Evolutionary conservation across 805 yeast genomes (phyloP), one percentile per base, ranked within the genome.

Genomic region (Cyberlindnera galapagoensis): DNA sequence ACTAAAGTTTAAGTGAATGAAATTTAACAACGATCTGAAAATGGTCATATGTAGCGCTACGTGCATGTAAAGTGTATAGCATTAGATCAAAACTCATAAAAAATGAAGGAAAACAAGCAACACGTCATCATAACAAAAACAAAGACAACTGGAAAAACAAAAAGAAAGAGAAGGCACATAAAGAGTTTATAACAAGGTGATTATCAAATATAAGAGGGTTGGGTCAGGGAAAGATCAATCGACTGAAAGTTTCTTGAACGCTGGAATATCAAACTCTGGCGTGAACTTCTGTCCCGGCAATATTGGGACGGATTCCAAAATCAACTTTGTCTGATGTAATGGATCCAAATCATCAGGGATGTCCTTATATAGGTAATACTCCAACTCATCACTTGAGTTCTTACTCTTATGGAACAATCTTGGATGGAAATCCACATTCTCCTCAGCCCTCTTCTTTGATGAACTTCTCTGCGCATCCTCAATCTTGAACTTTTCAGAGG

Each of bases 401-500:
- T 64, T 41, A 6, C 68, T 60, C 10, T 58, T 66, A 50, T 68
- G 74, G 60, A 90, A 90, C 26, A 86, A 59, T 50, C 77, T 76
- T 15, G 97, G 96, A 44, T 74, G 76, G 57, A 83, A 87, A 44
- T 78, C 87, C 2, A 71, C 78, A 10, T 90, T 94, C 30, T 79
- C 81, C 43, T 81, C 95, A 13, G 62, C 59, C 46, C 97, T 71
- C 47, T 75, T 69, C 54, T 77, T 80, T 11, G 95, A 86, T 25
- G 65, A 59, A 13, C 60, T 60, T 54, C 98, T 73, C 61, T 92
- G 98, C n/a, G 67, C 68, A 39, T 85, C 82, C 60, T 92, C 98
- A 34, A 92, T 85, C 45, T 74, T 72, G 52, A 66, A 81, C 59
- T 92, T 92, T 52, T 87, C 95, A 19, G 77, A 81, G 0, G 98